Percentiles rank a stretch among this genome's conserved stretches.
phyloP scores from a whole-genome alignment of 352 stramenopile species.

The Albugo candida region DNA sequence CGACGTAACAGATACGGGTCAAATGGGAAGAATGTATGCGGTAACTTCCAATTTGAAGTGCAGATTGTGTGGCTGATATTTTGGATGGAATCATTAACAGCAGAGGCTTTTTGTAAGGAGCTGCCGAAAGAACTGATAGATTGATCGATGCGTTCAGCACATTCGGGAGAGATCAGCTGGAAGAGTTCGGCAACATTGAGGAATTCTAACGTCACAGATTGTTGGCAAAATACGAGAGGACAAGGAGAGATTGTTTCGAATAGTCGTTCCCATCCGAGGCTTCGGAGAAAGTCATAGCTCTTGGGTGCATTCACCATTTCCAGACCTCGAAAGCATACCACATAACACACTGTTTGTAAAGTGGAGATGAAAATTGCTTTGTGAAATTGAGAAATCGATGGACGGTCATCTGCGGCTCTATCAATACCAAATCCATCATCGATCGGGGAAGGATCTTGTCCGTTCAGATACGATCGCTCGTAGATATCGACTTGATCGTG shows the following conservation, averaged over 20 bases:
- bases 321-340: slow-evolving; percentile 92
- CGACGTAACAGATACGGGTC: slow-evolving; percentile 90
- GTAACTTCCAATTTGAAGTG: slow-evolving; percentile 3
- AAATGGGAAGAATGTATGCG: slow-evolving; percentile 93
- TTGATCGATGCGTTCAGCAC: slow-evolving; percentile 50
- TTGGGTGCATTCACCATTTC: slow-evolving; percentile 54
- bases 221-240: slow-evolving; percentile 53
- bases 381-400: slow-evolving; percentile 17
- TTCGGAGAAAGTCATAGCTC: slow-evolving; percentile 64
- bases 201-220: slow-evolving; percentile 63
- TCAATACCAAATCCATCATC: slow-evolving; percentile 8
- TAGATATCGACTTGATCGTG: slow-evolving; percentile 87
- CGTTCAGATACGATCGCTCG: slow-evolving; percentile 9
- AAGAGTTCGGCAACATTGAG: slow-evolving; percentile 64
- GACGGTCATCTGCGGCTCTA: slow-evolving; percentile 4
- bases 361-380: slow-evolving; percentile 63
- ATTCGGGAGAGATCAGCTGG: slow-evolving; percentile 52
- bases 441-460: neutral
- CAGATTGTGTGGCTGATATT: too few species aligned
- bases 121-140: slow-evolving; percentile 31
- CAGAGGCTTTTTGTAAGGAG: slow-evolving; percentile 2
- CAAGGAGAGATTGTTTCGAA: slow-evolving; percentile 10
- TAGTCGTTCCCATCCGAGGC: slow-evolving; percentile 60
- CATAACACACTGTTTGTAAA: slow-evolving; percentile 93
- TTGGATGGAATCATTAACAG: too few species aligned